Base-by-base conservation (phyloP, 2,329 filamentous ascomycete genomes). In the Fusarium temperatum region DNA sequence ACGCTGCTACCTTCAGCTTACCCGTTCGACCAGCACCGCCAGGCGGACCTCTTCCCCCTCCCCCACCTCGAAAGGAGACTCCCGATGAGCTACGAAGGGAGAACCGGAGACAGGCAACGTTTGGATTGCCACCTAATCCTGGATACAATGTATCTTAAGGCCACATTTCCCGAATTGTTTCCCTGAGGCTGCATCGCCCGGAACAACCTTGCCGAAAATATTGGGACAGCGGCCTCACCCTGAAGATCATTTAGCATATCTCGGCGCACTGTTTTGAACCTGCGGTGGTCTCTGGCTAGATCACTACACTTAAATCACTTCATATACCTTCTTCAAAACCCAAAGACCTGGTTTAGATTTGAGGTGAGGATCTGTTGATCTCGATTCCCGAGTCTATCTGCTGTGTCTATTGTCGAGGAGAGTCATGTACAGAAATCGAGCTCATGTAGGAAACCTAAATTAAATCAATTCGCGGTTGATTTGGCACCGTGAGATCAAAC, bases 11-110 rank as follows among this genome's bases (percentile, higher is more conserved):
- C 6, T 91, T 92, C 63, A 88, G 87, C 41, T 84, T 94, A 55
- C 91, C 92, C 2, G 87, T 93, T 66, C 89, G 92, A 53, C 86
- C 89, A 50, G 90, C 87, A 36, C 89, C 91, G 44, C 87, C 88
- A 7, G 88, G 85, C 14, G 89, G 88, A 17, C 85, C 88, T 14
- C 84, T 91, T 38, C 90, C 89, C 55, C 87, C 91, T 26, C 87
- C 90, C n/a, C 89, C 88, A 42, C 87, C 87, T 42, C 86, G 87
- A 75, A 90, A 89, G 80, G 86, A 88, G 75, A 87, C 85, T 30
- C 83, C 86, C 6, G 88, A 90, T 63, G 88, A 90, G 48, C 72
- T 84, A 58, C 86, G 87, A 63, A 84, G 85, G 72, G 87, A 89
- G 69, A 85, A 81, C 68, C 84, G 88, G 68, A 84, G 88, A 72